A percentile compares a stretch with the other conserved stretches of the same genome.
Evolutionary conservation across 495 filamentous ascomycete species (phyloP).

Genomic region (Penicillium lividum): DNA sequence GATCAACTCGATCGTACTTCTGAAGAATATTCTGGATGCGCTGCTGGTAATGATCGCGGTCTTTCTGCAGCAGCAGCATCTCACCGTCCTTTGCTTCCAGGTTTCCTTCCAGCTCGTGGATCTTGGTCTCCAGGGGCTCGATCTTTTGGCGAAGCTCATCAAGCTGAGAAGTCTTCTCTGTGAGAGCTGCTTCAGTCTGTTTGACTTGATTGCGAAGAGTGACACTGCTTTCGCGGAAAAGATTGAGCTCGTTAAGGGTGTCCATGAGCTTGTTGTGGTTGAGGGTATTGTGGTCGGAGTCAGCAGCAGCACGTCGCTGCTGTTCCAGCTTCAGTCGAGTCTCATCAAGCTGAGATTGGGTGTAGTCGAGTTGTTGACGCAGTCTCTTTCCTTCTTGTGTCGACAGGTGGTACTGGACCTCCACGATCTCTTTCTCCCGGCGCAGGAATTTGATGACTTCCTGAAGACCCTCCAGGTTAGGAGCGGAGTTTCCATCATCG

Average conservation of each 20-base stretch:
- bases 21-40: constrained; percentile 90
- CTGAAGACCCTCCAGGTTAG: constrained; percentile 70
- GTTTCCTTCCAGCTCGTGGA: constrained; percentile 78
- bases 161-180: constrained; percentile 71
- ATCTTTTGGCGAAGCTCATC: constrained; percentile 73
- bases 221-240: constrained; percentile 89
- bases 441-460: constrained; percentile 88
- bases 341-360: constrained; percentile 83
- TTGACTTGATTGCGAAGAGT: constrained; percentile 84
- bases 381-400: constrained; percentile 82
- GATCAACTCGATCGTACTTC: constrained; percentile 94
- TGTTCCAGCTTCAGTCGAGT: constrained; percentile 81
- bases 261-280: constrained; percentile 88
- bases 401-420: constrained; percentile 89
- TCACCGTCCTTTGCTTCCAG: constrained; percentile 80
- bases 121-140: constrained; percentile 75
- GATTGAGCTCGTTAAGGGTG: constrained; percentile 90
- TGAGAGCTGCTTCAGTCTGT: constrained; percentile 70
- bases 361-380: constrained; percentile 85
- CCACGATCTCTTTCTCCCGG: constrained; percentile 96
- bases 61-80: constrained; percentile 78
- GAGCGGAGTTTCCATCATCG: constrained; percentile 39
- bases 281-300: constrained; percentile 65
- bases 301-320: constrained; percentile 75
- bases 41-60: constrained; percentile 90